Conservation (phyloP, 2,329 filamentous ascomycete genomes). For the Tolypocladium amazonense region DNA sequence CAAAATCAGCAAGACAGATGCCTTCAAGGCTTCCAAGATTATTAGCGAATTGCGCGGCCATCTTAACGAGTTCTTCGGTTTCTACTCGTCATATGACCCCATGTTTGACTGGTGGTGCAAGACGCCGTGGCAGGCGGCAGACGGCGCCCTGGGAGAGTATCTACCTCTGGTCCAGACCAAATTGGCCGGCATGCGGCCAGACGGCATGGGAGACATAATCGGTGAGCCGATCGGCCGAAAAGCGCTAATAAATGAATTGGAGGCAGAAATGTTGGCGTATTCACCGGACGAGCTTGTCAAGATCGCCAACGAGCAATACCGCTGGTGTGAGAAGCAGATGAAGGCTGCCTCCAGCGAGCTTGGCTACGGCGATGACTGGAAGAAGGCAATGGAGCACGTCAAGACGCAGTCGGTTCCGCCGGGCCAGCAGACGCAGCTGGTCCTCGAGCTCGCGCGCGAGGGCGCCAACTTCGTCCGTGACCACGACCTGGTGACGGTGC, state of each 20-base stretch:
- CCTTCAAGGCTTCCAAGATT: slow-evolving; percentile 34
- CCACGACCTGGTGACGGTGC: slow-evolving; percentile 45
- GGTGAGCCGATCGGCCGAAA: slow-evolving; percentile 45
- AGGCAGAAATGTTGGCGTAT: slow-evolving; percentile 48
- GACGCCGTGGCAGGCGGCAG: slow-evolving; percentile 29
- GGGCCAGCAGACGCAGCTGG: slow-evolving; percentile 40
- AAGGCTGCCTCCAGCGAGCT: slow-evolving; percentile 35
- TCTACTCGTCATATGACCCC: slow-evolving; percentile 46
- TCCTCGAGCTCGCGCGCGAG: slow-evolving; percentile 38
- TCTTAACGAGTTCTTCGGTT: slow-evolving; percentile 35
- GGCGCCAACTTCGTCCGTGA: slow-evolving; percentile 41
- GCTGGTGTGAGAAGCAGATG: slow-evolving; percentile 47
- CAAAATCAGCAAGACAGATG: slow-evolving; percentile 27
- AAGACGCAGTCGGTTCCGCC: slow-evolving; percentile 44
- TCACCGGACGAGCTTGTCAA: slow-evolving; percentile 43
- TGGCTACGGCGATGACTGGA: slow-evolving; percentile 38
- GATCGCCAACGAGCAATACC: slow-evolving; percentile 39
- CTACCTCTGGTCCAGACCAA: slow-evolving; percentile 25
- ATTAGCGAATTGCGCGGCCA: slow-evolving; percentile 27
- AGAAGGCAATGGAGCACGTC: slow-evolving; percentile 41
- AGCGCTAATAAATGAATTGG: slow-evolving; percentile 39
- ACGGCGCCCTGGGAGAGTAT: slow-evolving; percentile 23
- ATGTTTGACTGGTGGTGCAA: slow-evolving; percentile 46
- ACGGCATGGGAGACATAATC: slow-evolving; percentile 38
- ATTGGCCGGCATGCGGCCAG: slow-evolving; percentile 32